phyloP scores from a whole-genome alignment of 2,329 filamentous ascomycete genomes.

The Coniochaeta hoffmannii region DNA sequence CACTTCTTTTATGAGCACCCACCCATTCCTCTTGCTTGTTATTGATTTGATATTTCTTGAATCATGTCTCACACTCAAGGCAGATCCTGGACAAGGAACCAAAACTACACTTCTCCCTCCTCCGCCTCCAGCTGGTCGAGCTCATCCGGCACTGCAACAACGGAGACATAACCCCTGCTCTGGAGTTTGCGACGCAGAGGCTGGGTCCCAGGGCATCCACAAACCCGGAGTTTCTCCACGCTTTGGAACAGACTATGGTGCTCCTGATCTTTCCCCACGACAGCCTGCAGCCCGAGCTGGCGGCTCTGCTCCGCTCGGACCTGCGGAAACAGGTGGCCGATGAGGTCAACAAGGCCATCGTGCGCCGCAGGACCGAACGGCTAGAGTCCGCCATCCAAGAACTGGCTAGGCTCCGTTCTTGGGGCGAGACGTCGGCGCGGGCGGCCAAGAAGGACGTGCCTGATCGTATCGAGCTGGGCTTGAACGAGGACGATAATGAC shows the following conservation, averaged over 20 bases:
- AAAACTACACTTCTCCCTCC: constrained; percentile 77
- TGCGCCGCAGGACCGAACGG: constrained; percentile 63
- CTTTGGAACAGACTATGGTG: constrained; percentile 88
- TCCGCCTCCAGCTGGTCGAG: constrained; percentile 89
- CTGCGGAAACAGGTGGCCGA: constrained; percentile 79
- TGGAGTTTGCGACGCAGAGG: constrained; percentile 82
- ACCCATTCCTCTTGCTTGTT: constrained; percentile 13
- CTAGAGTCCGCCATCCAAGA: constrained; percentile 77
- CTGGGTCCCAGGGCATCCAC: constrained; percentile 81
- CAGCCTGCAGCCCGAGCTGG: constrained; percentile 66
- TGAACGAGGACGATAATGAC: constrained; percentile 27
- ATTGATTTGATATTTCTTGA: constrained; percentile 22
- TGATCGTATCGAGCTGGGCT: constrained; percentile 29
- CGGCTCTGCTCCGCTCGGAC: constrained; percentile 68
- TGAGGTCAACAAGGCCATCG: constrained; percentile 81
- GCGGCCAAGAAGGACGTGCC: constrained; percentile 34
- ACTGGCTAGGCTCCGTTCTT: constrained; percentile 74
- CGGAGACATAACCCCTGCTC: constrained; percentile 68
- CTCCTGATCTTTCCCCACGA: constrained; percentile 84
- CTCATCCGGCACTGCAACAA: constrained; percentile 73
- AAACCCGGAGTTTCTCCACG: constrained; percentile 72
- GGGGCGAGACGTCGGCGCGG: constrained; percentile 65
- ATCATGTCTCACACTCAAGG: constrained; percentile 17
- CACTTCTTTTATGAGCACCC: constrained; percentile 62
- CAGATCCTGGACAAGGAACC: constrained; percentile 84